Evolutionary conservation across 2,329 filamentous ascomycete species (phyloP).

Genomic region (Lachnellula suecica): DNA sequence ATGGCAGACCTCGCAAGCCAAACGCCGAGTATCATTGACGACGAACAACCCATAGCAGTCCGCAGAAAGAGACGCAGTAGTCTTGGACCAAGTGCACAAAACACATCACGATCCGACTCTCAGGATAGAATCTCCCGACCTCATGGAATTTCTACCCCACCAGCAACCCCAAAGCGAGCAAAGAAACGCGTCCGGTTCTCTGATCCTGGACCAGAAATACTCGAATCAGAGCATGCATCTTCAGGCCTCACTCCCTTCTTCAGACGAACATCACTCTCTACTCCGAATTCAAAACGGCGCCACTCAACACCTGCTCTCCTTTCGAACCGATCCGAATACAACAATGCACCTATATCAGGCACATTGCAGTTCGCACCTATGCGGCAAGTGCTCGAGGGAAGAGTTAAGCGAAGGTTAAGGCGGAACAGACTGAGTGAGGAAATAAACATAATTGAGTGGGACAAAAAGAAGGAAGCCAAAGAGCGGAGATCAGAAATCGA

Average conservation of each 20-base stretch:
- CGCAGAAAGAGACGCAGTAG: constrained; percentile 51
- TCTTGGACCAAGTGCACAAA: constrained; percentile 16
- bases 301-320: constrained; percentile 42
- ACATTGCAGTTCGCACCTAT: constrained; percentile 48
- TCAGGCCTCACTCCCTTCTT: constrained; percentile 61
- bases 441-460: constrained; percentile 51
- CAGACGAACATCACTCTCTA: constrained; percentile 46
- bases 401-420: constrained; percentile 55
- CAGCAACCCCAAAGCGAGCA: constrained; percentile 26
- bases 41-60: constrained; percentile 53
- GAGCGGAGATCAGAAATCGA: constrained; percentile 47
- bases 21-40: constrained; percentile 34
- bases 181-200: constrained; percentile 59
- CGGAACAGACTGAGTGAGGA: constrained; percentile 58
- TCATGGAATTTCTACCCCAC: constrained; percentile 28
- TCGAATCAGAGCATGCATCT: constrained; percentile 29
- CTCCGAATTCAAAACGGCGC: constrained; percentile 41
- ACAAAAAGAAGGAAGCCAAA: constrained; percentile 42
- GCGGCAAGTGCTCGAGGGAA: constrained; percentile 55
- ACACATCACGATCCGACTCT: constrained; percentile 11
- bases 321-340: constrained; percentile 23
- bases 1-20: constrained; percentile 24
- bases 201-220: constrained; percentile 47
- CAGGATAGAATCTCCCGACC: not conserved
- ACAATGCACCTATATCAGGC: constrained; percentile 32